A percentile compares a stretch with the other conserved stretches of the same genome.
These are phyloP conservation scores for Penicillium olsonii DNA, from an alignment of 2,329 filamentous ascomycete species.

Conservation along the genomic window DNA sequence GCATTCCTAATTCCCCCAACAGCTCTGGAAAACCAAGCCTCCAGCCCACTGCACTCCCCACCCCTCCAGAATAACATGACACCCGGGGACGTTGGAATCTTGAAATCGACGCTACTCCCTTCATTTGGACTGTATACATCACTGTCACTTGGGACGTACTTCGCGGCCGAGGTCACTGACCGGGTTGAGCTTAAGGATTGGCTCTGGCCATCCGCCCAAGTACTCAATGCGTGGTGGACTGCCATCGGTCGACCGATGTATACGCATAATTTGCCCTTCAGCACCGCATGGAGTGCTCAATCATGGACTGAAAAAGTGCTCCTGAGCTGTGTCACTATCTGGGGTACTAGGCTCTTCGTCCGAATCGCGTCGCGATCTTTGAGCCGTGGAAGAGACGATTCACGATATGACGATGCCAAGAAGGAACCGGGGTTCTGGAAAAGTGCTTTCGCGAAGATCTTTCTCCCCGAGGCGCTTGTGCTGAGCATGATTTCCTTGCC, in stretches of 20 bases:
- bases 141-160: conserved; percentile 55
- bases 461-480: conserved; percentile 60
- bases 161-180: conserved; percentile 53
- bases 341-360: conserved; percentile 60
- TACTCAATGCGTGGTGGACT: conserved; percentile 63
- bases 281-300: conserved; percentile 50
- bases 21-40: neutral
- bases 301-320: conserved; percentile 59
- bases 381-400: conserved; percentile 56
- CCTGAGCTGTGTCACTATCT: conserved; percentile 58
- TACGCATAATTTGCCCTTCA: conserved; percentile 48
- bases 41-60: neutral
- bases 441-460: conserved; percentile 55
- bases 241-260: conserved; percentile 56
- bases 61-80: conserved; percentile 9
- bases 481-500: conserved; percentile 60
- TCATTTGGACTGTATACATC: conserved; percentile 57
- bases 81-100: conserved; percentile 49
- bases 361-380: conserved; percentile 54
- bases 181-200: conserved; percentile 63
- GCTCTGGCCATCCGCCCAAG: conserved; percentile 58
- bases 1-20: conserved; percentile 1
- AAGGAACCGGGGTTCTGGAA: conserved; percentile 59
- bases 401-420: conserved; percentile 57
- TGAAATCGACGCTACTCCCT: conserved; percentile 56